phyloP scores from a whole-genome alignment of 768 basidiomycete genomes.

The Russula compacta region DNA sequence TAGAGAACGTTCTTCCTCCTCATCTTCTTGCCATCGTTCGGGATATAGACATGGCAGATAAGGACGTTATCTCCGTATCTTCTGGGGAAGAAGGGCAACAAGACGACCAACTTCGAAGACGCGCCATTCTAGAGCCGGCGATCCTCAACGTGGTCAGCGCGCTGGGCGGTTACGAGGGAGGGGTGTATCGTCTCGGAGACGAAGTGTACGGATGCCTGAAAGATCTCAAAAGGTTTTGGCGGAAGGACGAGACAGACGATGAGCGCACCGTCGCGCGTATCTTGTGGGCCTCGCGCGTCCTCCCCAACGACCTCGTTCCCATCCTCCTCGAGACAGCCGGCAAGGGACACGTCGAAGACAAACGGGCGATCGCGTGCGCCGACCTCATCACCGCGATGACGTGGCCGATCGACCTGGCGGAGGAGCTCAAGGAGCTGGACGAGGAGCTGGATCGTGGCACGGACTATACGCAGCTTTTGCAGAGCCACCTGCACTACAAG shows the following conservation, averaged over 20 bases:
- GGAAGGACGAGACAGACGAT: conserved; percentile 94
- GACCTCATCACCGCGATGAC: conserved; percentile 97
- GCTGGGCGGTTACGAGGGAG: conserved; percentile 64
- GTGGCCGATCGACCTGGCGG: conserved; percentile 95
- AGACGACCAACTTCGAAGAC: conserved; percentile 31
- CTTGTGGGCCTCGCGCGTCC: conserved; percentile 79
- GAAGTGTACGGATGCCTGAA: conserved; percentile 77
- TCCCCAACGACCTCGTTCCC: conserved; percentile 81
- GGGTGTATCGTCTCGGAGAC: conserved; percentile 68
- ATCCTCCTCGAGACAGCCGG: conserved; percentile 78
- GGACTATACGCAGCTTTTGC: conserved; percentile 79
- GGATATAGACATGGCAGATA: conserved; percentile 20
- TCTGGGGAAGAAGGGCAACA: conserved; percentile 27
- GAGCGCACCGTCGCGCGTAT: conserved; percentile 92
- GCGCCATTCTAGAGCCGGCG: conserved; percentile 54
- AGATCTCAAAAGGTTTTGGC: conserved; percentile 92
- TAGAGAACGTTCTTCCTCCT: too few relatives aligned
- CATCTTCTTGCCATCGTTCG: background rate
- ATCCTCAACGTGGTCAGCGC: conserved; percentile 72
- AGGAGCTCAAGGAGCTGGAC: conserved; percentile 88
- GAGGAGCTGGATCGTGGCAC: conserved; percentile 71
- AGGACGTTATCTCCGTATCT: conserved; percentile 24
- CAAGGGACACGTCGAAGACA: conserved; percentile 69
- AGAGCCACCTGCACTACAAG: conserved; percentile 87
- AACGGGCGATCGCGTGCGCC: conserved; percentile 70